phyloP scores from a whole-genome alignment of 768 basidiomycete species.

The Brasilioporus rufonigricans region DNA sequence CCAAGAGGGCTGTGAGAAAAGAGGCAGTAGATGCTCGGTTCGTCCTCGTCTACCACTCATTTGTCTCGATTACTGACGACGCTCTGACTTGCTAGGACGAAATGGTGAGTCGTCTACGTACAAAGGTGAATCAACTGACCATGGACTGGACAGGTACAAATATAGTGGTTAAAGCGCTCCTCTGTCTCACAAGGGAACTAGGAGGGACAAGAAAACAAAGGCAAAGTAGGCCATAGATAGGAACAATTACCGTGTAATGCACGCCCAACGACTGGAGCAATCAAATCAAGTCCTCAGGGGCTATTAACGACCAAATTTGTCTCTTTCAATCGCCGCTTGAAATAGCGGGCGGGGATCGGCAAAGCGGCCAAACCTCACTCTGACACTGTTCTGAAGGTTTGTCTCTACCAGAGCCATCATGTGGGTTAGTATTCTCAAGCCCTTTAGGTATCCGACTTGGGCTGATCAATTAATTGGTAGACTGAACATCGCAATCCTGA shows the following conservation, averaged over 20 bases:
- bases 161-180: conserved; percentile 20
- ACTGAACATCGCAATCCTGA: conserved; percentile 94
- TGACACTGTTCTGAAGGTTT: not conserved
- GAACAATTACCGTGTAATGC: not conserved
- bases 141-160: conserved; percentile 23
- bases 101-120: conserved; percentile 17
- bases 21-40: conserved; percentile 85
- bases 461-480: conserved; percentile 37
- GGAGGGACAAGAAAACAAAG: not conserved
- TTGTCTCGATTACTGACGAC: conserved; percentile 1
- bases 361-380: not conserved
- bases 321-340: conserved; percentile 23
- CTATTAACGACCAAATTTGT: not conserved
- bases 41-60: not conserved
- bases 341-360: conserved; percentile 7
- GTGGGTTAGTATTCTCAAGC: conserved; percentile 29
- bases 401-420: conserved; percentile 14
- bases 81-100: conserved; percentile 21
- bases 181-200: not conserved
- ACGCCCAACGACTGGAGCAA: no score
- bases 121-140: not conserved
- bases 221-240: no score
- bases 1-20: conserved; percentile 77
- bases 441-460: not conserved
- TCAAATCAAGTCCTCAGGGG: not conserved